Base-by-base conservation (phyloP, 2,329 filamentous ascomycete species). In the Ceratocystis cacaofunesta region DNA sequence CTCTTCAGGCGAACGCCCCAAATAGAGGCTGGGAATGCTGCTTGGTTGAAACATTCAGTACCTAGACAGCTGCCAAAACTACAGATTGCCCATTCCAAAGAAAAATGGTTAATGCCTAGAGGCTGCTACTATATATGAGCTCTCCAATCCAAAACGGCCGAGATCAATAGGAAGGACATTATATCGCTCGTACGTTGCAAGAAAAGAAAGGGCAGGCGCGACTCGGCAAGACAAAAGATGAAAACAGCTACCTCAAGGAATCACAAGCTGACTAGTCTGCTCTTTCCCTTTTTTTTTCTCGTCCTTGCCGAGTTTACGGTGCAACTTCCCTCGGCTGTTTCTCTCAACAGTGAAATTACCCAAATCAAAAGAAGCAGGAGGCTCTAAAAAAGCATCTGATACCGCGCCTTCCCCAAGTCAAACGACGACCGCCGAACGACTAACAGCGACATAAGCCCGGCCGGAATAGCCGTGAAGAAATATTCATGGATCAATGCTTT, bases 381-480 rank as follows among this genome's bases (percentile, higher is more conserved):
- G 25, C 4, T 41, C 10, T 41, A 41, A 41, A 41, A 41, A 28
- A 30, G 12, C 55, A 58, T 58, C 55, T 17, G 55, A 58, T 58
- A 58, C 25, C 8, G 55, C 55, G 32, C 30, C 28, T 58, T 22
- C 55, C 55, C 55, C 28, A 58, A 58, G 28, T 6, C 15, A 58
- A 58, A 30, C 28, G 28, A 28, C 28, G 55, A 58, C 36, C 36
- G 12, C 36, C 36, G 36, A 41, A 41, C 55, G 17, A 30, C 55
- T 8, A 58, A 30, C 55, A 58, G 5, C 28, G 5, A 6, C 36
- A 15, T 1, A 41, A 12, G 4, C 8, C 22, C 25, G 17, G 28
- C 55, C 55, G 55, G 55, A 58, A 58, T 58, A 58, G 55, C 55
- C 55, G 55, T 58, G 25, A 36, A 58, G 55, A 28, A n/a, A 8